Evolutionary conservation across 352 stramenopile genomes (phyloP), one percentile per base, ranked within the genome.

Genomic region (Globisporangium acanthophoron): DNA sequence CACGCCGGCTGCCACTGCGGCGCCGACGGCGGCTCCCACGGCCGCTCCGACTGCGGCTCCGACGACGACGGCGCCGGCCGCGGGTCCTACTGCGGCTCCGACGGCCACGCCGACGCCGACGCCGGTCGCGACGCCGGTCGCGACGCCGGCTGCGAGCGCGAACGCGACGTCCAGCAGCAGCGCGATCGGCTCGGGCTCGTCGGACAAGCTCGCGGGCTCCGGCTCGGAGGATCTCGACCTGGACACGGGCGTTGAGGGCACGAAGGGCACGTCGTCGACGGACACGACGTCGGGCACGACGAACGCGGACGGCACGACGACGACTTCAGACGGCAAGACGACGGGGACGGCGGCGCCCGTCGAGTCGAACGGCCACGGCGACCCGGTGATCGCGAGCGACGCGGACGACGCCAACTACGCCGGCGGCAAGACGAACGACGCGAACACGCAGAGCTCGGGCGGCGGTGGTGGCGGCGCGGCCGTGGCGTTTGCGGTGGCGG

Each of bases 371-470:
- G 49, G 53, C 50, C 37, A 66, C 55, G 54, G 66, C 31, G 51
- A 71, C 62, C 52, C 62, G 37, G 56, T 67, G n/a, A 39, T 59
- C 24, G 44, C 57, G 33, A 39, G 54, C 43, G 69, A 63, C 45
- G 40, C 48, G 9, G 56, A 62, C 12, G 57, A 29, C 18, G 40
- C 61, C 15, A 54, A 57, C 16, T 56, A 61, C 27, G 67, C 67
- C 7, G 57, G 67, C 20, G 67, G 67, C 52, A 54, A 61, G 21
- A 21, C 68, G 11, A 61, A 71, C 20, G 49, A 73, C 39, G 67
- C 65, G 45, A 90, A 80, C 64, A 80, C 63, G 20, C 74, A 88
- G 65, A 74, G 58, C 44, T 16, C 6, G 8, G 15, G 16, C 21
- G 41, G 21, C 33, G 53, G 45, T 37, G 52, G 49, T 24, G 49